These are phyloP conservation scores for Erythrophleum fordii DNA, from an alignment of 306 rosid genomes.

Conservation along the genomic window DNA sequence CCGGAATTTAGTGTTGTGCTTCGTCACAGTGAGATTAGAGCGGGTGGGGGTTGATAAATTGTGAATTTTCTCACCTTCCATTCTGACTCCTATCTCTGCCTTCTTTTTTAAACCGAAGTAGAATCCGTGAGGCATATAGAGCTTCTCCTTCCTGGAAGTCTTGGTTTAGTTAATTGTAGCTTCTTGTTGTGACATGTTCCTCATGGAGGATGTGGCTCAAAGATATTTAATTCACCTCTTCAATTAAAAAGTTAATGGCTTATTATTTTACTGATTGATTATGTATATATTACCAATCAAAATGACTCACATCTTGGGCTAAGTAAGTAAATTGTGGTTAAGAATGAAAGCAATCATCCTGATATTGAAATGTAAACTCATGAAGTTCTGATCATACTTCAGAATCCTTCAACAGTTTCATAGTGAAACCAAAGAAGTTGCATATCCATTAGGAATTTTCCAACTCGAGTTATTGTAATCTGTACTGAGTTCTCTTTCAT, in stretches of 20 bases:
- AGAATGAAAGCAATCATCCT: not conserved
- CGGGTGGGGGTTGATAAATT: not conserved
- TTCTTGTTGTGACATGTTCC: not conserved
- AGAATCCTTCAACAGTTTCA: slow-evolving; percentile 1
- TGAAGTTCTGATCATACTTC: not conserved
- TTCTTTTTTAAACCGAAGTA: not conserved
- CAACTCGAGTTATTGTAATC: not conserved
- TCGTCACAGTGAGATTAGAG: not conserved
- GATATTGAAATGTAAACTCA: not conserved
- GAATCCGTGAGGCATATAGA: not conserved
- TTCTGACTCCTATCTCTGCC: not conserved
- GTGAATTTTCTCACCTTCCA: not conserved
- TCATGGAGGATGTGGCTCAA: not conserved
- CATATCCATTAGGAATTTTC: not conserved
- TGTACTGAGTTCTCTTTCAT: not conserved
- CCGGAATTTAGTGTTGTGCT: not conserved
- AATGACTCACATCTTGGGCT: not conserved
- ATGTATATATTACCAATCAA: not conserved
- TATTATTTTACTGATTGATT: not conserved
- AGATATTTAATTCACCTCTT: not conserved
- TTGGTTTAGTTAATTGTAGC: not conserved
- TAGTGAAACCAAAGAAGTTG: not conserved
- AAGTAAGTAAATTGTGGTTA: not conserved
- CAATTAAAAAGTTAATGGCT: not conserved
- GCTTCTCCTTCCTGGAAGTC: not conserved